A percentile compares a stretch with the other conserved stretches of the same genome.
Conservation (phyloP, 2,329 filamentous ascomycete genomes). For the Coniochaeta hoffmannii region DNA sequence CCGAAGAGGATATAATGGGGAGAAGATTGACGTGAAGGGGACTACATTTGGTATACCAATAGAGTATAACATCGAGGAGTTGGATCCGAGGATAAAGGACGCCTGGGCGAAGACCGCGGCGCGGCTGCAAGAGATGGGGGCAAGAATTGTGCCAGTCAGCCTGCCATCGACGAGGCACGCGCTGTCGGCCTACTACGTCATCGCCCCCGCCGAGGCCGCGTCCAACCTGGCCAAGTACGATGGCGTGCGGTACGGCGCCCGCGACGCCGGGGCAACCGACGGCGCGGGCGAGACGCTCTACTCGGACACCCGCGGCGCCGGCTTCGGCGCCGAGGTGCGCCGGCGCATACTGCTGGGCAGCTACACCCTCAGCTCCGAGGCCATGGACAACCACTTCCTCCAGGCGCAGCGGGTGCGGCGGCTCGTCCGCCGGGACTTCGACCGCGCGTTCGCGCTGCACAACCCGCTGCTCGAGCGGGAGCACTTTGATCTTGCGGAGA, state of each 20-base stretch:
- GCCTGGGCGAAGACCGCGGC: conserved; percentile 62
- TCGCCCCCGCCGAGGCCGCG: conserved; percentile 89
- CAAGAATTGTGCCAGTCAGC: conserved; percentile 66
- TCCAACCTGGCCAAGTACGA: conserved; percentile 98
- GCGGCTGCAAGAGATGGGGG: conserved; percentile 55
- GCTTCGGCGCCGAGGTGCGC: conserved; percentile 79
- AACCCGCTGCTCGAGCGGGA: conserved; percentile 55
- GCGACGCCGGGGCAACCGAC: conserved; percentile 30
- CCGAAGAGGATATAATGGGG: conserved; percentile 18
- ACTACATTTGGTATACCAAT: conserved; percentile 50
- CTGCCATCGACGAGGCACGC: conserved; percentile 80
- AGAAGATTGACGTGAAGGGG: conserved; percentile 11
- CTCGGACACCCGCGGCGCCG: conserved; percentile 62
- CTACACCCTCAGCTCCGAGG: conserved; percentile 81
- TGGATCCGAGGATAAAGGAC: conserved; percentile 59
- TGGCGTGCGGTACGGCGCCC: conserved; percentile 77
- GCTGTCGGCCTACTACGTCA: conserved; percentile 87
- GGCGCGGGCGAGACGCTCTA: conserved; percentile 62
- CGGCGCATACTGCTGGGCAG: conserved; percentile 82
- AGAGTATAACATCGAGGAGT: conserved; percentile 85
- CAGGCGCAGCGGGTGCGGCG: conserved; percentile 84
- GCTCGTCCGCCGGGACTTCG: conserved; percentile 80
- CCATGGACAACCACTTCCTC: conserved; percentile 94
- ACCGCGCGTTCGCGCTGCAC: conserved; percentile 61
- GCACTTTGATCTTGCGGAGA: conserved; percentile 50